Evolutionary conservation across 768 basidiomycete genomes (phyloP), one percentile per base, ranked within the genome.

Genomic region (Amyloporia xantha): DNA sequence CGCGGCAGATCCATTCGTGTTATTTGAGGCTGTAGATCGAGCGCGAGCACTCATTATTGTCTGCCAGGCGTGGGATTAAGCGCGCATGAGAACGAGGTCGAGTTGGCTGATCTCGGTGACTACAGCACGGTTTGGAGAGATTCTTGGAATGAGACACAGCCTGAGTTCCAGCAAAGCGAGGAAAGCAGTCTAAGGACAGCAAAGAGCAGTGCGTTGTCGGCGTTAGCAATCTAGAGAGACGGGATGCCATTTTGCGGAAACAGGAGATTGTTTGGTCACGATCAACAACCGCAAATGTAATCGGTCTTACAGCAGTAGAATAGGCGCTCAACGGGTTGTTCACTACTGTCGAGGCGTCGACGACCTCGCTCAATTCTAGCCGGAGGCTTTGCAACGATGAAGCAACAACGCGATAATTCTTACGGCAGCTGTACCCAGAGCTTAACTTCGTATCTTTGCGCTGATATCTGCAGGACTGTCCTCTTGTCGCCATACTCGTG

Each of bases 81-180:
- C 50, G 59, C 61, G 54, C 50, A 54, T 43, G 44, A 53, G 55
- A 66, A 33, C 42, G 19, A 39, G 36, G 45, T 40, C 35, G 38
- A 28, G 43, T 20, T 43, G 54, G 48, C 49, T 67, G 82, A 84
- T 84, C 84, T 86, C 74, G 54, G 44, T 67, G 69, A 74, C 81
- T 88, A 71, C 75, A 62, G 65, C 66, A 82, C 74, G 73, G 79
- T 84, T 84, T 68, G 65, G 54, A 52, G 66, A 69, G 72, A 64
- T 85, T 79, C 67, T 79, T 85, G 73, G 73, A 79, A 70, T 13
- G 37, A 44, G 23, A 45, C 21, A 38, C 27, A 42, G 45, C 23
- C 30, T 41, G 36, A 26, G 26, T 5, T 5, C 20, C 12, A 7
- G 4, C 37, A 44, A 40, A 17, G 6, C 40, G 3, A 41, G 50